These are phyloP conservation scores for Cicer arietinum DNA, from an alignment of 306 rosid genomes.

Conservation along the genomic window DNA sequence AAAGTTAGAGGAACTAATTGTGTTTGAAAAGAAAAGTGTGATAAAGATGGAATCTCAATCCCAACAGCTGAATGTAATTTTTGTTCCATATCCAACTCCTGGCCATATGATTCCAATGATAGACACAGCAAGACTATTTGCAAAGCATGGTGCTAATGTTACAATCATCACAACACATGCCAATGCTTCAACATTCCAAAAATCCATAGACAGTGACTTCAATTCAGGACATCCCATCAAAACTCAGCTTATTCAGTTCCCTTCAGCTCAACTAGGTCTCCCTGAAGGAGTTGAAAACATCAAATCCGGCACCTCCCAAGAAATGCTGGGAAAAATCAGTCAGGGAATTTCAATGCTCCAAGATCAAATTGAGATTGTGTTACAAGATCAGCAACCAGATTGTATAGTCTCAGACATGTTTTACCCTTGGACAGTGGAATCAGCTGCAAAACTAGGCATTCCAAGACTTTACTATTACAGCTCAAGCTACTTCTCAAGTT, in stretches of 20 bases:
- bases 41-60: conserved; percentile 18
- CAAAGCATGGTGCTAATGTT: conserved; percentile 42
- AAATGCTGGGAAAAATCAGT: conserved; percentile 28
- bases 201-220: conserved; percentile 39
- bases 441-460: conserved; percentile 42
- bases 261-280: conserved; percentile 39
- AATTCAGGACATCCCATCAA: conserved; percentile 32
- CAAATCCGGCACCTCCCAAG: conserved; percentile 21
- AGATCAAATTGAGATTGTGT: conserved; percentile 39
- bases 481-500: conserved; percentile 42
- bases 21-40: conserved; percentile 57
- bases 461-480: conserved; percentile 46
- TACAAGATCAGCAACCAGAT: conserved; percentile 36
- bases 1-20: conserved; percentile 15
- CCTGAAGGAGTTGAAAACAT: conserved; percentile 44
- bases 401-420: conserved; percentile 43
- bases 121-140: conserved; percentile 47
- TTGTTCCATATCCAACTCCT: conserved; percentile 42
- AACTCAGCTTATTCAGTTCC: conserved; percentile 35
- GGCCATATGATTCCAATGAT: conserved; percentile 49
- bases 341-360: conserved; percentile 30
- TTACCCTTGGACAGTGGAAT: conserved; percentile 48
- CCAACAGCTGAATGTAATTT: conserved; percentile 26
- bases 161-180: conserved; percentile 46
- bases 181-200: conserved; percentile 46